phyloP scores from a whole-genome alignment of 257 asterid species.

The Solanum sejunctum region DNA sequence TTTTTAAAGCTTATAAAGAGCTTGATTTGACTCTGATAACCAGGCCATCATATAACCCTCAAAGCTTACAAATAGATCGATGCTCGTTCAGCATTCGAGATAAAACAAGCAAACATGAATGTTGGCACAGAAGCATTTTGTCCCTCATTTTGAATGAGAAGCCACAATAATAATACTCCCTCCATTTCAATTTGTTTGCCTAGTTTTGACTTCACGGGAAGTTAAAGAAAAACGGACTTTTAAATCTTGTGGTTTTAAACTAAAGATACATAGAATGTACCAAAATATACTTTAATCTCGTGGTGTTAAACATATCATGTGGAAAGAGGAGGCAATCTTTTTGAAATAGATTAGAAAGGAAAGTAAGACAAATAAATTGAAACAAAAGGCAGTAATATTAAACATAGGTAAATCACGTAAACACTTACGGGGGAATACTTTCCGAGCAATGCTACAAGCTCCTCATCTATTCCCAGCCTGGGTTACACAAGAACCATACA shows the following conservation, averaged over 20 bases:
- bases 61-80: background rate
- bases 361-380: background rate
- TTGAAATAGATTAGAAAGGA: background rate
- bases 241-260: background rate
- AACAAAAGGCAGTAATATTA: background rate
- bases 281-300: too few species aligned
- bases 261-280: too few species aligned
- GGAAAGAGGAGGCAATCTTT: background rate
- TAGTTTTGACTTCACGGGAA: background rate
- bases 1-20: background rate
- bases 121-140: background rate
- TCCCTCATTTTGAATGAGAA: background rate
- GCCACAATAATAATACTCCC: background rate
- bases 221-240: background rate
- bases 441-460: constrained; percentile 85
- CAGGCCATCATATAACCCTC: background rate
- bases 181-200: background rate
- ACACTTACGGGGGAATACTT: constrained; percentile 54
- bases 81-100: background rate
- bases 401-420: background rate
- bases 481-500: background rate
- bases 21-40: background rate
- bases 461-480: constrained; percentile 96
- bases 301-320: background rate
- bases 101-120: background rate